Evolutionary conservation across 352 stramenopile species (phyloP), one percentile per base, ranked within the genome.

Genomic region (Pythium biforme): DNA sequence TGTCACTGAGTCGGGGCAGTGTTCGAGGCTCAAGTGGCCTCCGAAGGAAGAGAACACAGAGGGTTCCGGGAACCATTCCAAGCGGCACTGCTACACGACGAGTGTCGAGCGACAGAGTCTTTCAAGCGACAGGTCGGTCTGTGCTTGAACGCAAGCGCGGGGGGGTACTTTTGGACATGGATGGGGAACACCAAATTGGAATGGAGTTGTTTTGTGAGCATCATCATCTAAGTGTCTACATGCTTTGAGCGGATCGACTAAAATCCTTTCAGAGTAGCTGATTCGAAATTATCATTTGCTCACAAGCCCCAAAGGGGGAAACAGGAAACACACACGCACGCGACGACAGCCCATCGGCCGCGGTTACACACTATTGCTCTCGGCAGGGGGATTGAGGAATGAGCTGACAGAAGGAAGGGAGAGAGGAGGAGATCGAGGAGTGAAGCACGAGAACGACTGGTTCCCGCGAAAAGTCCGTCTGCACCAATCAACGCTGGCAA

Each of bases 201-300:
- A 11, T 60, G n/a, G 40, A 41, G 4, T 33, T 9, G 34, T 39
- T n/a, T n/a, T 49, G 45, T 22, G 70, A 92, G 83, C 83, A 92
- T 92, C 83, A 92, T 76, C 81, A 79, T 69, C 60, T 69, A 59
- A 41, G 77, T 92, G 55, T 81, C 83, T 83, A 90, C 83, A 92
- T 86, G 71, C 50, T 89, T 85, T 69, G 66, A 59, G 75, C 75
- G 81, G 86, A 79, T 86, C 83, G 83, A 92, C 83, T 92, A 92
- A 92, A 90, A 86, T 79, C 75, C 83, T 86, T 88, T 92, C 83
- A 83, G 83, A 90, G 83, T 92, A 92, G 83, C 83, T 92, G 83
- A 90, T 92, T 92, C 64, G 65, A 72, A 88, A 79, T 70, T 62
- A 92, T 92, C 83, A 92, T 83, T 88, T 90, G 83, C 81, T 64